Base-by-base conservation (phyloP, 306 rosid genomes). In the Fragaria nilgerrensis region DNA sequence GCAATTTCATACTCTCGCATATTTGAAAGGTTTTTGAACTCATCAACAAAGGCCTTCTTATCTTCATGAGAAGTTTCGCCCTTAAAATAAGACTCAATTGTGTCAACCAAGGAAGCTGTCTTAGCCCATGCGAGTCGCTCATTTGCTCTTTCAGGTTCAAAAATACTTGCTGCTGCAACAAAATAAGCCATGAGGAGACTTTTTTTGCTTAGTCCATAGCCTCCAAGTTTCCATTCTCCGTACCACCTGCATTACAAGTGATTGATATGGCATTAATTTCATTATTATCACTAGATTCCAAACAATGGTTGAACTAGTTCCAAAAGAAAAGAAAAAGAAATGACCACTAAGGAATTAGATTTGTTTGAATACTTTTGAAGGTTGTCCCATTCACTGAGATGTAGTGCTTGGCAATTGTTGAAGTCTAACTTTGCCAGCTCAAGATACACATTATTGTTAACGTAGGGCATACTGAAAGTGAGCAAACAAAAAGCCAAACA, bases 391-490 rank as follows among this genome's bases (percentile, higher is more conserved):
- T 96, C 99, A 9, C 44, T 77, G 32, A 83, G 86, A 85, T 96
- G 99, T 81, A 79, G 47, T 22, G 82, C 84, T 81, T 91, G 98
- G 78, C 99, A 96, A 53, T 80, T 81, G 88, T 91, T 91, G 90
- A 88, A 96, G 80, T 96, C 99, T 80, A 86, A 39, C 73, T 93
- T 93, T 1, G 97, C 99, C n/a, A 96, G 89, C 82, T 93, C 96
- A 0, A 96, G 86, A 76, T 87, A 96, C 20, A 83, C 80, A 16
- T 88, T 79, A 76, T 91, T 96, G 87, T 81, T 96, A 43, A 96
- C 97, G 29, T 78, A 50, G 2, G 78, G 25, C 99, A 96, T 96
- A 88, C 99, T 94, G 79, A 34, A n/a, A 66, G 63, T 67, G 32
- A 66, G 29, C 36, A 59, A 67, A 22, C 16, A 19, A 73, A 12